Percentiles rank a stretch among this genome's conserved stretches.
Evolutionary conservation across 2,329 filamentous ascomycete species (phyloP).

Genomic region (Aspergillus sp.): DNA sequence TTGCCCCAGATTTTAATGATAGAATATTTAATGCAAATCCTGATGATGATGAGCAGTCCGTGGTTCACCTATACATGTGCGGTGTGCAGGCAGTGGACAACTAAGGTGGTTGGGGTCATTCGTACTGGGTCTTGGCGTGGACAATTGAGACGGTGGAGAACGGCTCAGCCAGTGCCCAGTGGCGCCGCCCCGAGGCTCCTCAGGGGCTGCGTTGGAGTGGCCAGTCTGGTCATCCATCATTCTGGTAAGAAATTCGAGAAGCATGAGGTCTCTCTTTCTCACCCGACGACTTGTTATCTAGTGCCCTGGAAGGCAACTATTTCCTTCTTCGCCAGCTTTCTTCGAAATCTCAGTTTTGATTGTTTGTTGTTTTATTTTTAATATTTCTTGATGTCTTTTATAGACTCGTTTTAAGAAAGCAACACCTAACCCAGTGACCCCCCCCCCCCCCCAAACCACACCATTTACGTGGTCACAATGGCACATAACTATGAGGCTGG

Average conservation of each 20-base stretch:
- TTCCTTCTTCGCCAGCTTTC: slow-evolving; percentile 11
- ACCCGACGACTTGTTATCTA: slow-evolving; percentile 1
- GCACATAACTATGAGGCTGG: slow-evolving; percentile 94
- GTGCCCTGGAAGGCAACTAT: slow-evolving; percentile 7
- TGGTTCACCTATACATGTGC: not conserved
- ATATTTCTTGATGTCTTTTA: slow-evolving; percentile 26
- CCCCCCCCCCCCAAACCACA: slow-evolving; percentile 8
- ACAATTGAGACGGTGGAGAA: slow-evolving; percentile 18
- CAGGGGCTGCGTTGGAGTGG: slow-evolving; percentile 32
- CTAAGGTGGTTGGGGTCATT: not conserved
- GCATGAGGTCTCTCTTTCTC: slow-evolving; percentile 15
- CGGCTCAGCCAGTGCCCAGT: slow-evolving; percentile 24
- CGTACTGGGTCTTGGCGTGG: slow-evolving; percentile 17
- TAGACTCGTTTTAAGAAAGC: slow-evolving; percentile 11
- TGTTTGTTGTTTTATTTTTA: slow-evolving; percentile 15
- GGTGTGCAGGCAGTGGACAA: not conserved
- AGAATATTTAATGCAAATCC: not conserved
- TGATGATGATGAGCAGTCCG: not conserved
- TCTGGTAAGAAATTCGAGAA: slow-evolving; percentile 15
- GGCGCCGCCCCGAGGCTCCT: slow-evolving; percentile 24
- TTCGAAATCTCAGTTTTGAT: not conserved
- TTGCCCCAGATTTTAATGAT: not conserved
- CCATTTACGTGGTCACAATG: slow-evolving; percentile 47
- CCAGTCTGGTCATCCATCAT: slow-evolving; percentile 28
- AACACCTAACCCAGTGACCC: slow-evolving; percentile 17